Evolutionary conservation across 2,329 filamentous ascomycete species (phyloP).

Genomic region (Fusarium sp.): DNA sequence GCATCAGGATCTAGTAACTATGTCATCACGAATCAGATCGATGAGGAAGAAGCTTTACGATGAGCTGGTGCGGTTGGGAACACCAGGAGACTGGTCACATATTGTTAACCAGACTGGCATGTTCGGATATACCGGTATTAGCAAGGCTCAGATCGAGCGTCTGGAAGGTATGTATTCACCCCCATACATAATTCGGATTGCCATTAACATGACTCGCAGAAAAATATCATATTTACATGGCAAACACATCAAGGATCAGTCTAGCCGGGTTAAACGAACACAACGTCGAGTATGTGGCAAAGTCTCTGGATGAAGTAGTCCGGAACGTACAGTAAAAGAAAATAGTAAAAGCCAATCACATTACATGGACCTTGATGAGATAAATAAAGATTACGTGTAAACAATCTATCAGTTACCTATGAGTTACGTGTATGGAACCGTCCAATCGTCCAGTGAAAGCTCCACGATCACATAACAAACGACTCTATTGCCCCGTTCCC

Average conservation of each 20-base stretch:
- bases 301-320: slow-evolving; percentile 37
- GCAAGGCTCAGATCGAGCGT: slow-evolving; percentile 60
- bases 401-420: not conserved
- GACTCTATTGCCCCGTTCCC: not conserved
- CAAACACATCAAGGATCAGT: slow-evolving; percentile 57
- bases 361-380: not conserved
- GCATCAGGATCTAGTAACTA: slow-evolving; percentile 55
- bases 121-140: slow-evolving; percentile 65
- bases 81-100: slow-evolving; percentile 57
- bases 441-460: not conserved
- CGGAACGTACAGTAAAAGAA: slow-evolving; percentile 1
- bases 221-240: slow-evolving; percentile 58
- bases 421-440: not conserved
- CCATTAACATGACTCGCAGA: slow-evolving; percentile 40
- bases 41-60: slow-evolving; percentile 56
- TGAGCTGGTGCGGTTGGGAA: slow-evolving; percentile 51
- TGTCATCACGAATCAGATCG: slow-evolving; percentile 54
- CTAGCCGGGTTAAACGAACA: slow-evolving; percentile 57
- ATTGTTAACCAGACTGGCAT: slow-evolving; percentile 58
- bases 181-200: accelerated
- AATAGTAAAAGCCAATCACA: not conserved
- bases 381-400: not conserved
- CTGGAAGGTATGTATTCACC: slow-evolving; percentile 48
- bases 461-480: not conserved
- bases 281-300: slow-evolving; percentile 51